These are phyloP conservation scores for Porcisia hertigi DNA, from an alignment of 208 protist species.

Conservation along the genomic window DNA sequence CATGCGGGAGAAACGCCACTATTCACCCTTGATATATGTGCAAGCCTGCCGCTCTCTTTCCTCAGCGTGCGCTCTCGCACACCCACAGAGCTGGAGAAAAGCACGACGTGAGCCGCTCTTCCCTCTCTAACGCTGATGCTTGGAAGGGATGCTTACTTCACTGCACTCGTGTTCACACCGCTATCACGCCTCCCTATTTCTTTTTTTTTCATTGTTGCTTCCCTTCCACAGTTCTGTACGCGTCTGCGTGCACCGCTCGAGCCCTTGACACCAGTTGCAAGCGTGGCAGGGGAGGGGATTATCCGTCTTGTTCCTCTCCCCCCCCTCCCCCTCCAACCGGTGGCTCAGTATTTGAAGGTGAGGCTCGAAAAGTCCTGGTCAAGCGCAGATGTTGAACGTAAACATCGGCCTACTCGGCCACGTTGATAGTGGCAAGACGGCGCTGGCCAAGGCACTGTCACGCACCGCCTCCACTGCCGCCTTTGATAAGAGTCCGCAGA, in stretches of 20 bases:
- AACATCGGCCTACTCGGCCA: conserved; percentile 97
- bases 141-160: neutral
- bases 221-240: neutral
- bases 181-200: neutral
- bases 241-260: neutral
- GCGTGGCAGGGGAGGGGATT: neutral
- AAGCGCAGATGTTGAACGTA: conserved; percentile 78
- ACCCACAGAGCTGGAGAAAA: neutral
- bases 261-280: neutral
- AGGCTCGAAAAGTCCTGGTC: neutral
- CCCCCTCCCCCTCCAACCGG: too few relatives aligned
- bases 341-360: neutral
- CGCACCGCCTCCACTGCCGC: conserved; percentile 93
- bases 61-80: neutral
- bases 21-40: neutral
- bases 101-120: neutral
- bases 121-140: neutral
- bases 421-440: conserved; percentile 98
- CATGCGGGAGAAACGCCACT: neutral
- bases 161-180: neutral
- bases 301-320: neutral
- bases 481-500: conserved; percentile 98
- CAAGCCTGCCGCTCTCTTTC: neutral
- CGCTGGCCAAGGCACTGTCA: conserved; percentile 92
- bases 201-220: neutral